Evolutionary conservation across 108 stramenopile species (phyloP), one percentile per base, ranked within the genome.

Genomic region (Cyclotella baltica): DNA sequence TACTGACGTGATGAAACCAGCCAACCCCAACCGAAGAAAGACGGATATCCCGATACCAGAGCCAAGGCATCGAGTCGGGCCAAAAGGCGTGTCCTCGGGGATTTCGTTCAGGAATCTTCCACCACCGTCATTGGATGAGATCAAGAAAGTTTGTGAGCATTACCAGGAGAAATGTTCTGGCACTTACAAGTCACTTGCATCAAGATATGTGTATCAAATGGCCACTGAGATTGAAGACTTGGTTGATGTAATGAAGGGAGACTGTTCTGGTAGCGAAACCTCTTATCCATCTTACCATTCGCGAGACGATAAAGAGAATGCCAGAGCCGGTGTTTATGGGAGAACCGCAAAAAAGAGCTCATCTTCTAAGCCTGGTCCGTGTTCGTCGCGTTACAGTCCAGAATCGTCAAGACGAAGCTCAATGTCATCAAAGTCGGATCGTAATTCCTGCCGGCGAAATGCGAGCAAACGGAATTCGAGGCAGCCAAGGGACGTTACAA

Each of bases 151-250:
- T 30, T 94, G 93, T 83, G 82, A 89, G 62, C 90, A 92, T 62
- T 94, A 91, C 66, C 88, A 94, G 62, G 52, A 78, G 22, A 94
- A 94, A 79, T 91, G 90, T 71, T 67, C 83, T 10, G 91, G 93
- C 11, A 65, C 84, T 23, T 82, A 87, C 53, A 73, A 87, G 53
- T 88, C 88, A 28, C 88, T 91, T 27, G 92, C 90, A 18, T 91
- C 92, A 37, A 76, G 92, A 35, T 92, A 90, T 77, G 78, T 93
- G 15, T 90, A 88, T 53, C 88, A 93, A 72, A 83, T 93, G 62
- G 73, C 81, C 0, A 75, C 85, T 2, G 92, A 93, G 67, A 87
- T 93, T 51, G 76, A 83, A 47, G 52, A 67, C 28, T 72, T 83
- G 76, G 76, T 87, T 18, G 84, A 87, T 29, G 66, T 80, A n/a